Evolutionary conservation across 371 early-diverging fungal genomes (phyloP).

Genomic region (Apophysomyces elegans): DNA sequence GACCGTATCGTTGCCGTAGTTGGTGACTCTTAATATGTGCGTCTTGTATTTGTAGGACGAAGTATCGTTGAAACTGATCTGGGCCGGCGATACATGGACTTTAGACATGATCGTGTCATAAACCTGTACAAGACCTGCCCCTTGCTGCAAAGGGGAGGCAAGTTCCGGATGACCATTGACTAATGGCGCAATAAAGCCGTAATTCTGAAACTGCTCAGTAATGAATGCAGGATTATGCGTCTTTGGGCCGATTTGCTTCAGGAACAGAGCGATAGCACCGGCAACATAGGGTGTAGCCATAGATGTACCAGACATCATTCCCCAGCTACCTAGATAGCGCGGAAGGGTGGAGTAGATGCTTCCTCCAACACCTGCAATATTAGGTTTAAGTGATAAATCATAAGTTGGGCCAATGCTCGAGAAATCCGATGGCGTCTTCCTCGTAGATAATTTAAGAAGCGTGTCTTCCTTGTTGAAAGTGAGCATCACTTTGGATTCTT

Average conservation of each 20-base stretch:
- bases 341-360: conserved; percentile 68
- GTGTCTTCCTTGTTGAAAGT: conserved; percentile 19
- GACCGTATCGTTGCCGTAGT: conserved; percentile 53
- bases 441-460: conserved; percentile 26
- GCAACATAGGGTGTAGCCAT: conserved; percentile 75
- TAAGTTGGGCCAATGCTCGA: conserved; percentile 44
- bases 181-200: conserved; percentile 36
- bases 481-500: conserved; percentile 7
- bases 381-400: conserved; percentile 50
- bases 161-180: conserved; percentile 20
- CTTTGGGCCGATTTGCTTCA: conserved; percentile 38
- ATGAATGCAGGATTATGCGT: conserved; percentile 25
- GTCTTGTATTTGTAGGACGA: conserved; percentile 35
- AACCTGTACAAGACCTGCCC: conserved; percentile 77
- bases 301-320: conserved; percentile 61
- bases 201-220: conserved; percentile 54
- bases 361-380: conserved; percentile 70
- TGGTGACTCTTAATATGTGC: conserved; percentile 58
- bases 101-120: conserved; percentile 59
- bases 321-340: conserved; percentile 49
- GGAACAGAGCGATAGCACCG: conserved; percentile 67
- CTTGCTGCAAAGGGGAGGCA: conserved; percentile 56
- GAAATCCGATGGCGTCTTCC: conserved; percentile 44
- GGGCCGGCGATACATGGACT: conserved; percentile 60
- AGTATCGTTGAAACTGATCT: conserved; percentile 71